Conservation (phyloP, 495 filamentous ascomycete genomes). For the Neurospora intermedia region DNA sequence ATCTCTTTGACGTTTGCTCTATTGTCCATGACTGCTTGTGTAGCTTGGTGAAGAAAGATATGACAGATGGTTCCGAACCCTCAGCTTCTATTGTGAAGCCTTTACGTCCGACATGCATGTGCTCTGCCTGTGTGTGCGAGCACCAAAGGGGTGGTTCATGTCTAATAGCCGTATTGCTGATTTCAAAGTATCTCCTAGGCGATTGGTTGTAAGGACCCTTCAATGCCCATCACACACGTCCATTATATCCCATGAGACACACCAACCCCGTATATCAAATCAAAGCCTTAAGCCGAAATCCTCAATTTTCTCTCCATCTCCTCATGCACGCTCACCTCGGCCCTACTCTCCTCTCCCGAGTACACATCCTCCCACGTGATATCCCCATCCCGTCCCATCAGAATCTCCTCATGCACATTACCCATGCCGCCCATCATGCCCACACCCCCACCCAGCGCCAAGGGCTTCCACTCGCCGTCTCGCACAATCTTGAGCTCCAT, state of each 20-base stretch:
- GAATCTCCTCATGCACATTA: conserved; percentile 65
- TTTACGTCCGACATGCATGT: too few species aligned
- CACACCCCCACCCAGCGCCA: conserved; percentile 28
- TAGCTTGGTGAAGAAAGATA: too few species aligned
- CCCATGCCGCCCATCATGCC: conserved; percentile 9
- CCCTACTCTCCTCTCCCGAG: conserved; percentile 57
- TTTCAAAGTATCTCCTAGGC: too few species aligned
- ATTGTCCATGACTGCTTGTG: neutral
- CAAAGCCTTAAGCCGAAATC: conserved; percentile 18
- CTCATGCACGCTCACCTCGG: conserved; percentile 62
- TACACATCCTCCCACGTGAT: conserved; percentile 91
- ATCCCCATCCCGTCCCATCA: conserved; percentile 63
- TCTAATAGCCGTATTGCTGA: too few species aligned
- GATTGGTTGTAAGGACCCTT: too few species aligned
- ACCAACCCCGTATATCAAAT: too few species aligned
- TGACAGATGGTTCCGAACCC: too few species aligned
- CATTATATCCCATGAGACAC: too few species aligned
- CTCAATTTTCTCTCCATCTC: conserved; percentile 87
- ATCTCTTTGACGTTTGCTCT: neutral
- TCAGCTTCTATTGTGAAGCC: too few species aligned
- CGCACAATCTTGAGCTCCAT: conserved; percentile 86
- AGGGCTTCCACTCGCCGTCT: conserved; percentile 43
- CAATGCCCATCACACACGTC: too few species aligned
- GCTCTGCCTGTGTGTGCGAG: too few species aligned
- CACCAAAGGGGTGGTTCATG: too few species aligned